A percentile compares a stretch with the other conserved stretches of the same genome.
Conservation (phyloP, 192 early-diverging fungal species). For the Backusella psychrophila region DNA sequence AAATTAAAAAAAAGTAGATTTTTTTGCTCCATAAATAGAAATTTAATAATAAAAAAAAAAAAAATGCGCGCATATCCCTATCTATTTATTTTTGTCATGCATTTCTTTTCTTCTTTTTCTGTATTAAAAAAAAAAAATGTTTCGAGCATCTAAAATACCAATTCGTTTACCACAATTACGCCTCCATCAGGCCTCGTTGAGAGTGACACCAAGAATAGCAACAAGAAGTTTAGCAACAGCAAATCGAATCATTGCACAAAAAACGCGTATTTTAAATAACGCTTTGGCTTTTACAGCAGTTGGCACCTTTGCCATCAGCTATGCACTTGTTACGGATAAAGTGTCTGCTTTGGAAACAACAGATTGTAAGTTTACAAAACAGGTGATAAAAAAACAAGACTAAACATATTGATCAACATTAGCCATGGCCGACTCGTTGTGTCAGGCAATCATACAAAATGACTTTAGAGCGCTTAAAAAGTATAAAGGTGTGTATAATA, state of each 20-base stretch:
- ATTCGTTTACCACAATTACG: neutral
- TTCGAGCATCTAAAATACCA: constrained; percentile 2
- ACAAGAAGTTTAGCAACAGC: neutral
- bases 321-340: neutral
- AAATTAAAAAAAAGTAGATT: neutral
- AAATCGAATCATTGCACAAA: neutral
- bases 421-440: constrained; percentile 26
- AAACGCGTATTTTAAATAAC: neutral
- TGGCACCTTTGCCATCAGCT: neutral
- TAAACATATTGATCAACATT: neutral
- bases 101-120: neutral
- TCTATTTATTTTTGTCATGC: neutral
- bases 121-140: neutral
- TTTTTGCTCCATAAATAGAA: neutral
- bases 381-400: neutral
- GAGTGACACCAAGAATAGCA: neutral
- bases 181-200: neutral
- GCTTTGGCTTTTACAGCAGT: neutral
- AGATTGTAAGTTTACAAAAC: neutral
- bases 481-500: neutral
- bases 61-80: neutral
- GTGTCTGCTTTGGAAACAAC: neutral
- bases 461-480: constrained; percentile 25
- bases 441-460: constrained; percentile 31
- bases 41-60: neutral